Percentiles rank a stretch among this genome's conserved stretches.
phyloP scores from a whole-genome alignment of 2,329 filamentous ascomycete genomes.

The Trichocomaceae sp. region DNA sequence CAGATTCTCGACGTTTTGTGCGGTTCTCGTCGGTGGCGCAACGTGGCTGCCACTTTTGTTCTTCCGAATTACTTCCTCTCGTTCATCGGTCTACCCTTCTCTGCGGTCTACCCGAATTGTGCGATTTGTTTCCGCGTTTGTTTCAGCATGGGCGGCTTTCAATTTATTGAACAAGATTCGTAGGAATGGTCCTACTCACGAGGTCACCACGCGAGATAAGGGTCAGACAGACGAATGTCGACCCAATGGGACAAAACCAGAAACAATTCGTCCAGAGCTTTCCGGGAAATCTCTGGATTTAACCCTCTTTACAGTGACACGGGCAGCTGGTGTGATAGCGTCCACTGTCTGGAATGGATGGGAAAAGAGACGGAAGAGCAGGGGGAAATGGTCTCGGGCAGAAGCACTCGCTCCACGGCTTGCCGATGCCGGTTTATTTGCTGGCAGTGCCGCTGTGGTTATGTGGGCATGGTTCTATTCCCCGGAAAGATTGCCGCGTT shows the following conservation, averaged over 20 bases:
- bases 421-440: conserved; percentile 66
- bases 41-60: conserved; percentile 38
- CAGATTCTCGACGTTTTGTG: conserved; percentile 50
- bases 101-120: conserved; percentile 21
- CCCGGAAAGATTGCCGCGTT: conserved; percentile 61
- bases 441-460: conserved; percentile 63
- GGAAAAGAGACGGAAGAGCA: conserved; percentile 29
- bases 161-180: conserved; percentile 41
- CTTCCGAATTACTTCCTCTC: conserved; percentile 18
- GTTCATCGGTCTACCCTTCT: conserved; percentile 15
- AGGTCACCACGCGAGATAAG: conserved; percentile 8
- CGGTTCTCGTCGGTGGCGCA: conserved; percentile 46
- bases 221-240: conserved; percentile 5
- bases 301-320: conserved; percentile 67
- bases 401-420: conserved; percentile 40
- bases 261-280: conserved; percentile 27
- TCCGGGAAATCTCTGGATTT: conserved; percentile 74
- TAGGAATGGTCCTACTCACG: conserved; percentile 14
- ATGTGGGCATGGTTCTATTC: conserved; percentile 89
- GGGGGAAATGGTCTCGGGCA: conserved; percentile 26
- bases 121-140: conserved; percentile 40
- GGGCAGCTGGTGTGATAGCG: conserved; percentile 65
- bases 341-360: conserved; percentile 57
- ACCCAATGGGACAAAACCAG: conserved; percentile 9
- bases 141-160: conserved; percentile 47